Evolutionary conservation across 2,329 filamentous ascomycete species (phyloP).

Genomic region (Scytalidium lignicola): DNA sequence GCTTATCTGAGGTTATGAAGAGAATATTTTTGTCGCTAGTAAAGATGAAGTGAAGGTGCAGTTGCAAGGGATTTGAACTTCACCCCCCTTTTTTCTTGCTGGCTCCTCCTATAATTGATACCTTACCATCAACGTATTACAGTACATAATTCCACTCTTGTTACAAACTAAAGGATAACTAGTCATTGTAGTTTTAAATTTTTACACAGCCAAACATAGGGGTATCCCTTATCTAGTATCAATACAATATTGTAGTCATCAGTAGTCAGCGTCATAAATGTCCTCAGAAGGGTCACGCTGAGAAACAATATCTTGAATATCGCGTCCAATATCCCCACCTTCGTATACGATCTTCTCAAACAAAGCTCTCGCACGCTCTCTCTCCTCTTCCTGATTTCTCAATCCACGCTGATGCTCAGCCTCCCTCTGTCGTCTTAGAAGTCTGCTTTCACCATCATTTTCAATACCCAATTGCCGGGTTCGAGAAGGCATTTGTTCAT

Average conservation of each 20-base stretch:
- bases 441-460: slow-evolving; percentile 13
- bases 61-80: too few relatives aligned
- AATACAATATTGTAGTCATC: neutral
- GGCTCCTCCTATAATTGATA: too few relatives aligned
- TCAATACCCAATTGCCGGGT: neutral
- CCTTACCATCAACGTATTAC: too few relatives aligned
- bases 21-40: too few relatives aligned
- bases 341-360: slow-evolving; percentile 32
- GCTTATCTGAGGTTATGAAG: too few relatives aligned
- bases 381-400: slow-evolving; percentile 24
- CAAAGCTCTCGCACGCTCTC: slow-evolving; percentile 29
- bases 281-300: neutral
- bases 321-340: slow-evolving; percentile 13
- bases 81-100: too few relatives aligned
- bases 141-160: too few relatives aligned
- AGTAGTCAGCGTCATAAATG: neutral
- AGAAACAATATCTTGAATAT: slow-evolving; percentile 10
- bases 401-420: slow-evolving; percentile 18
- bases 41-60: too few relatives aligned
- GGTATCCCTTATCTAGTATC: neutral
- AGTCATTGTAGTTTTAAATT: too few relatives aligned
- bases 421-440: slow-evolving; percentile 14
- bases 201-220: too few relatives aligned
- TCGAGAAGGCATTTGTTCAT: slow-evolving; percentile 1
- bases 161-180: too few relatives aligned